Base-by-base conservation (phyloP, 345 rosid species). In the Microthlaspi erraticum region DNA sequence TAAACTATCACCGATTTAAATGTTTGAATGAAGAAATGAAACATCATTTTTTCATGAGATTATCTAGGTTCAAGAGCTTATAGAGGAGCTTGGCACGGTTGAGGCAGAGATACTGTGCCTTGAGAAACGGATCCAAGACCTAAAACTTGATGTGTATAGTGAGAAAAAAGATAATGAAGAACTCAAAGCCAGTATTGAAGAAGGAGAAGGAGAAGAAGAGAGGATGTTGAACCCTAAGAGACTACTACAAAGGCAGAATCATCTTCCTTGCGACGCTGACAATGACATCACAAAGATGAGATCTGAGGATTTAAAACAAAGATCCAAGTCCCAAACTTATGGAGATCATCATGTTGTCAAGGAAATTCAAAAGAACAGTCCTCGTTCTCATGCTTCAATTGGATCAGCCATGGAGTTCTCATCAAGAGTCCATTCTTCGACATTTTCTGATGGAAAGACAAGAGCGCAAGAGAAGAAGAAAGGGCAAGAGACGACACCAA, bases 21-120 rank as follows among this genome's bases (percentile, higher is more conserved):
- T n/a, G n/a, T n/a, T n/a, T n/a, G 2, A 17, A 38, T 46, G 17
- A 46, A 59, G 8, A 41, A 23, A 20, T 31, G 19, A 9, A 17
- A 72, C 55, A 41, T 71, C 16, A 51, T 16, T 68, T 16, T 68
- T 17, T 36, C 26, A 23, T 23, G 59, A 61, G 64, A 18, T 37
- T 60, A 33, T 50, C 11, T 83, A 92, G 98, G 91, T 93, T 68
- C 96, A 81, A 56, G 80, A 74, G 56, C 85, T 90, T 10, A 78
- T 93, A 18, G 67, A 85, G 49, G 96, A 93, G 79, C 72, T 90
- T 55, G 86, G 87, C 10, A 81, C 81, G 73, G 93, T 84, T 58
- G 96, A 93, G 75, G 93, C 90, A 43, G 96, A 93, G 83, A 90
- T 93, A 13, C 44, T 83, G 45, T 77, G 88, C 81, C 83, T 90